These are phyloP conservation scores for Ceratobasidium sp. DNA, from an alignment of 1,284 basidiomycete species.

Conservation along the genomic window DNA sequence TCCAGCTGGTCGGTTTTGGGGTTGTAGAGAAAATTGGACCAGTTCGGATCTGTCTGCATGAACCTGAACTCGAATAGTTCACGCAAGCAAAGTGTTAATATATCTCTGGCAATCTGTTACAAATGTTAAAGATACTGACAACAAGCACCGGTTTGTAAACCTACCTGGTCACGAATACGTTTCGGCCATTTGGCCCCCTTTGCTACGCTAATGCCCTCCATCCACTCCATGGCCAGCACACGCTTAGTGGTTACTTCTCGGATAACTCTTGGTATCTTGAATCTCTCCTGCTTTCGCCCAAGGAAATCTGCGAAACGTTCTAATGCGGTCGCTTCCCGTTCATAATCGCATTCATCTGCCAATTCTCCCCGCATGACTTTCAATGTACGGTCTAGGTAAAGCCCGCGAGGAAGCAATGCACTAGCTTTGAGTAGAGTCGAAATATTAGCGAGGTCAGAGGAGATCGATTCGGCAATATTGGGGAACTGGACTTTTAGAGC, in stretches of 20 bases:
- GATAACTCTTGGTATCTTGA: constrained; percentile 84
- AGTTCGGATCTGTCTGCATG: constrained; percentile 99
- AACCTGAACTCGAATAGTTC: constrained; percentile 91
- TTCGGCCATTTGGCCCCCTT: constrained; percentile 67
- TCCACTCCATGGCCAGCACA: constrained; percentile 90
- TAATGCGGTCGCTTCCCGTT: constrained; percentile 82
- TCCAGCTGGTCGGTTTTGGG: constrained; percentile 70
- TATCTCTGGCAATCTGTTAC: constrained; percentile 77
- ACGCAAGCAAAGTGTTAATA: constrained; percentile 86
- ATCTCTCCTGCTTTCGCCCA: constrained; percentile 64
- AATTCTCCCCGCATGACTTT: constrained; percentile 90
- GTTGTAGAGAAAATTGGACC: constrained; percentile 97
- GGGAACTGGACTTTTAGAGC: constrained; percentile 98
- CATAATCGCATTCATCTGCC: constrained; percentile 95
- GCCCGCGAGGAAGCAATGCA: constrained; percentile 80
- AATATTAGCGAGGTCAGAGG: constrained; percentile 87
- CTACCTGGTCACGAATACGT: constrained; percentile 76
- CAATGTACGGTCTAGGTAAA: constrained; percentile 90
- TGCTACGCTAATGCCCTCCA: constrained; percentile 82
- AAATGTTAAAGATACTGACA: too few relatives aligned
- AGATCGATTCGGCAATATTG: constrained; percentile 85
- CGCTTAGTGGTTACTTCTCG: constrained; percentile 78
- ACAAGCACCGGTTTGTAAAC: too few relatives aligned
- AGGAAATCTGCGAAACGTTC: constrained; percentile 67
- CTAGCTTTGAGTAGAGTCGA: constrained; percentile 84